phyloP scores from a whole-genome alignment of 495 filamentous ascomycete species.

The Penicillium dipodomyicola region DNA sequence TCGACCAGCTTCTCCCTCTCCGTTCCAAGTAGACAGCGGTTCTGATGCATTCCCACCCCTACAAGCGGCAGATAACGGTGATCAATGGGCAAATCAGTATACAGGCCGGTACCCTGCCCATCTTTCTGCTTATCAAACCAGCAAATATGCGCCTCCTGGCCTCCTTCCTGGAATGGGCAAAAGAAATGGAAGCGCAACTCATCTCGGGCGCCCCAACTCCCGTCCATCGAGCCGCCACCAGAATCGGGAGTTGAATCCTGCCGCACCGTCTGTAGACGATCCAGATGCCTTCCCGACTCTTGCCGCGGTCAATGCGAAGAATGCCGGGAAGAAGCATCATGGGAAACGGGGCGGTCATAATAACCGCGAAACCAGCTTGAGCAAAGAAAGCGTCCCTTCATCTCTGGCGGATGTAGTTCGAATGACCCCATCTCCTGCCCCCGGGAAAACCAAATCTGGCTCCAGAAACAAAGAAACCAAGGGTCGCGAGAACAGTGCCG shows the following conservation, averaged over 20 bases:
- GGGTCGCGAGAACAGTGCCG: conserved; percentile 72
- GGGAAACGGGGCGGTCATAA: conserved; percentile 80
- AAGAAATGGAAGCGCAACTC: conserved; percentile 49
- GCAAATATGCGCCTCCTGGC: conserved; percentile 28
- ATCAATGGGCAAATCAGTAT: conserved; percentile 60
- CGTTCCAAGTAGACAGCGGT: conserved; percentile 72
- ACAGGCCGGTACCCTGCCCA: conserved; percentile 40
- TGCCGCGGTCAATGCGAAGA: conserved; percentile 73
- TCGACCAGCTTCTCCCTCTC: conserved; percentile 34
- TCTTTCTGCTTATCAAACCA: conserved; percentile 28
- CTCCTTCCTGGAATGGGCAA: conserved; percentile 43
- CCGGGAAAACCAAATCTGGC: conserved; percentile 48
- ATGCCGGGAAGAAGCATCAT: conserved; percentile 77
- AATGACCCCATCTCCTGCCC: conserved; percentile 77
- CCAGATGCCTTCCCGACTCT: conserved; percentile 94
- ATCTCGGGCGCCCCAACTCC: conserved; percentile 63
- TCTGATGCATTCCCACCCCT: conserved; percentile 87
- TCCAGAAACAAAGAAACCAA: conserved; percentile 48
- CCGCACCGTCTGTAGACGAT: conserved; percentile 82
- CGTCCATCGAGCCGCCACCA: conserved; percentile 85
- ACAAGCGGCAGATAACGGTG: conserved; percentile 44
- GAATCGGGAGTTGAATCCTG: conserved; percentile 61
- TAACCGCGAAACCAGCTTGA: conserved; percentile 46
- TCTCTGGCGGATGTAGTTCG: conserved; percentile 95
- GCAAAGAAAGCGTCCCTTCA: conserved; percentile 67